phyloP scores from a whole-genome alignment of 1,284 basidiomycete genomes.

The Puccinia triticina region DNA sequence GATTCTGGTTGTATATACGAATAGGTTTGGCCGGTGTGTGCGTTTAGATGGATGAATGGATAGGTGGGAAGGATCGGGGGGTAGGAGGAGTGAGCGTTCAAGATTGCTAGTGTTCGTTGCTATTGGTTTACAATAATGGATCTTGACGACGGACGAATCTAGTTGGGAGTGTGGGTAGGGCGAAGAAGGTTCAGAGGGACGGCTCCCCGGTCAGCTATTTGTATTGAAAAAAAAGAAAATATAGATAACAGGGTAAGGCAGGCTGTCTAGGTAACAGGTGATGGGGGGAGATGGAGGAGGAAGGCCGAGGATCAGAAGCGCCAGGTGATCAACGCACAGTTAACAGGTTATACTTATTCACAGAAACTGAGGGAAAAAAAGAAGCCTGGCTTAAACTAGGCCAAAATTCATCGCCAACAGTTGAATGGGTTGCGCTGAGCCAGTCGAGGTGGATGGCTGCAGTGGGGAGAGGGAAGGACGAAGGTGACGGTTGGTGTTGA shows the following conservation, averaged over 20 bases:
- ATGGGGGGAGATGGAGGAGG: not conserved
- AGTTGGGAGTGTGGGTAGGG: conserved; percentile 2
- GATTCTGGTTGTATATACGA: not conserved
- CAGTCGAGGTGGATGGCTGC: conserved; percentile 9
- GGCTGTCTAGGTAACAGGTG: conserved; percentile 9
- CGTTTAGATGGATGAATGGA: conserved; percentile 6
- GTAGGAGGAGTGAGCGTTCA: conserved; percentile 21
- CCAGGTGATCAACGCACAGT: conserved; percentile 31
- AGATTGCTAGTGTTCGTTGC: conserved; percentile 36
- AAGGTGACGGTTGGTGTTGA: not conserved
- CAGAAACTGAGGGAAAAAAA: conserved; percentile 17
- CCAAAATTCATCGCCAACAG: not conserved
- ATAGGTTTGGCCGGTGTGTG: conserved; percentile 1
- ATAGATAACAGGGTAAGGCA: not conserved
- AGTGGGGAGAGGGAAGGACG: not conserved
- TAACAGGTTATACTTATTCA: conserved; percentile 18
- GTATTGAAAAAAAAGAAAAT: not conserved
- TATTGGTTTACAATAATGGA: conserved; percentile 34
- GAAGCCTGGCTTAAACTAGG: not conserved
- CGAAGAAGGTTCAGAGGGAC: not conserved
- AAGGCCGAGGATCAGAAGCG: conserved; percentile 16
- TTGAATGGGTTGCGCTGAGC: not conserved
- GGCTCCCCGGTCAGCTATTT: not conserved
- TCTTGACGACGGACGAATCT: conserved; percentile 38
- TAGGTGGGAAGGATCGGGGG: not conserved